Evolutionary conservation across 129 eudicot species (phyloP).

Genomic region (Flaveria linearis): DNA sequence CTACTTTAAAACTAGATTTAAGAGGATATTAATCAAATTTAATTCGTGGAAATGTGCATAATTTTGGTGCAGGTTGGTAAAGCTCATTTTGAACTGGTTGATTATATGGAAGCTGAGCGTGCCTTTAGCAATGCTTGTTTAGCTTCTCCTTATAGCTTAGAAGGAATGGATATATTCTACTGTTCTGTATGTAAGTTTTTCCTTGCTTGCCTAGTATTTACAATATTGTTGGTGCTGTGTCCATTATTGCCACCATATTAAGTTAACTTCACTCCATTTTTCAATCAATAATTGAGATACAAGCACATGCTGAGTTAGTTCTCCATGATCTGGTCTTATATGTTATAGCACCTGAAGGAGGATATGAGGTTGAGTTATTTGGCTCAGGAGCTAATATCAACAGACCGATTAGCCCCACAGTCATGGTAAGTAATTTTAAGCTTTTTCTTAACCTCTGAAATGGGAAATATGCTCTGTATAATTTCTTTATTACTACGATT

Average conservation of each 20-base stretch:
- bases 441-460: not conserved
- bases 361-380: slow-evolving; percentile 97
- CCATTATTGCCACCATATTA: not conserved
- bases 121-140: slow-evolving; percentile 86
- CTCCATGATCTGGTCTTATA: slow-evolving; percentile 2
- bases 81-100: slow-evolving; percentile 96
- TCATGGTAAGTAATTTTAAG: slow-evolving; percentile 60
- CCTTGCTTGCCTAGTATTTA: slow-evolving; percentile 3
- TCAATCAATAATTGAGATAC: no score
- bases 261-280: not conserved
- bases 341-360: slow-evolving; percentile 86
- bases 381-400: slow-evolving; percentile 95
- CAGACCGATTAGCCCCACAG: slow-evolving; percentile 96
- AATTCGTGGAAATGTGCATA: slow-evolving; percentile 5
- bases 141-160: slow-evolving; percentile 84
- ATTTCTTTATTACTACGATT: not conserved
- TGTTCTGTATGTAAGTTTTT: slow-evolving; percentile 75
- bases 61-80: slow-evolving; percentile 70
- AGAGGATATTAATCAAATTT: slow-evolving; percentile 12
- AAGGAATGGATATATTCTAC: slow-evolving; percentile 98
- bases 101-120: slow-evolving; percentile 89
- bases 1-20: not conserved
- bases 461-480: not conserved
- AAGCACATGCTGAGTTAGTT: no score
- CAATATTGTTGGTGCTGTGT: slow-evolving; percentile 6